These are phyloP conservation scores for Fusarium nurragi DNA, from an alignment of 2,329 filamentous ascomycete species.

Conservation along the genomic window DNA sequence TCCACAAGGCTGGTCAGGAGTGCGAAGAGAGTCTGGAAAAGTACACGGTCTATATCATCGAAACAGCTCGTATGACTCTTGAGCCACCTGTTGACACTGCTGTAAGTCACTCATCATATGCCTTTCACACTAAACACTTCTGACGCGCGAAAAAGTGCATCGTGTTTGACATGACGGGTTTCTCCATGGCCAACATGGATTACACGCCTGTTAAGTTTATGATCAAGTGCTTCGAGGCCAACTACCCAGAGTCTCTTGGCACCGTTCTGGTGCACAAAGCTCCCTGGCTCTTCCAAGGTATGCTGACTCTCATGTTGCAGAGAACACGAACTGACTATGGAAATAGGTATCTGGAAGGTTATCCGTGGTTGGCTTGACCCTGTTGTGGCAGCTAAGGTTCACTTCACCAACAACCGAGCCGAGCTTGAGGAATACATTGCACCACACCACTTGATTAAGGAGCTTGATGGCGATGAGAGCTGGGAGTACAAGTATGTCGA, in stretches of 20 bases:
- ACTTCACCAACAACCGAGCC: slow-evolving; percentile 85
- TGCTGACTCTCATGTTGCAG: slow-evolving; percentile 44
- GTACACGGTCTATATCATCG: slow-evolving; percentile 93
- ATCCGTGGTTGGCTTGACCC: slow-evolving; percentile 97
- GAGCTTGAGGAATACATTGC: slow-evolving; percentile 84
- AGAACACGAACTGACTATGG: slow-evolving; percentile 11
- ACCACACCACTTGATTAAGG: slow-evolving; percentile 75
- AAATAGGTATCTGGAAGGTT: slow-evolving; percentile 88
- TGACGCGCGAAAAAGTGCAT: slow-evolving; percentile 70
- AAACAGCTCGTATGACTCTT: slow-evolving; percentile 88
- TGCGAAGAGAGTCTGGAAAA: slow-evolving; percentile 82
- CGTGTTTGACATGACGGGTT: slow-evolving; percentile 95
- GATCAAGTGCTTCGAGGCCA: slow-evolving; percentile 99
- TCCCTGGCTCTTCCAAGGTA: slow-evolving; percentile 95
- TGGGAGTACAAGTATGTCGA: slow-evolving; percentile 88
- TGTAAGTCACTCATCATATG: slow-evolving; percentile 62
- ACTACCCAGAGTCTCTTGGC: slow-evolving; percentile 94
- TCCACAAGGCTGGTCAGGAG: slow-evolving; percentile 87
- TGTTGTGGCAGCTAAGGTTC: slow-evolving; percentile 91
- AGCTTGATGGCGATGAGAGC: slow-evolving; percentile 85
- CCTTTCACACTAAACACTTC: background rate
- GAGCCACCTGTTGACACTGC: slow-evolving; percentile 87
- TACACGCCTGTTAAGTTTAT: slow-evolving; percentile 98
- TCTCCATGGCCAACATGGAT: slow-evolving; percentile 97
- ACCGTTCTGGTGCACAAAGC: slow-evolving; percentile 93